These are phyloP conservation scores for Arxiozyma telluris DNA, from an alignment of 1,139 yeast genomes.

Conservation along the genomic window DNA sequence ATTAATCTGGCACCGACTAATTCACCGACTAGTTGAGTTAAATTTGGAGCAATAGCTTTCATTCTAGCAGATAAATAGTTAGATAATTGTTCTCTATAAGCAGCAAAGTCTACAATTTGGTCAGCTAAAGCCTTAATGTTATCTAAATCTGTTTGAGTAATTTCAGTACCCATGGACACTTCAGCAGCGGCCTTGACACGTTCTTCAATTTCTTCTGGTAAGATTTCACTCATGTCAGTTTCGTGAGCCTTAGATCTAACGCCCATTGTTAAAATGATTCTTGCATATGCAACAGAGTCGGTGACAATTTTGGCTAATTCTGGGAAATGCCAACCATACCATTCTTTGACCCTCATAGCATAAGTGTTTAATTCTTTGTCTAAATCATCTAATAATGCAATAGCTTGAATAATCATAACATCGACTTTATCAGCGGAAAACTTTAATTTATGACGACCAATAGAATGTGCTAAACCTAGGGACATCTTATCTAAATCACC, in stretches of 20 bases:
- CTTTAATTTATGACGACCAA: constrained; percentile 95
- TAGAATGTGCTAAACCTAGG: constrained; percentile 92
- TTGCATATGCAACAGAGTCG: constrained; percentile 90
- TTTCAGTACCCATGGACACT: constrained; percentile 97
- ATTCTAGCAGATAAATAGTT: constrained; percentile 85
- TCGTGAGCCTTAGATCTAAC: constrained; percentile 84
- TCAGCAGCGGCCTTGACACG: constrained; percentile 87
- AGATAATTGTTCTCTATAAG: constrained; percentile 87
- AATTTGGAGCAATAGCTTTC: constrained; percentile 98
- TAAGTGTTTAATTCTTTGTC: constrained; percentile 96
- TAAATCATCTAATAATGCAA: constrained; percentile 89
- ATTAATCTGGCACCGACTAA: constrained; percentile 96
- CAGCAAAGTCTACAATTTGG: constrained; percentile 89
- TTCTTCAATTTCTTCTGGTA: constrained; percentile 88
- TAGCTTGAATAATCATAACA: constrained; percentile 97
- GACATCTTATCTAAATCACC: constrained; percentile 87
- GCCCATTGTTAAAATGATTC: constrained; percentile 91
- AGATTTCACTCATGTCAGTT: constrained; percentile 80
- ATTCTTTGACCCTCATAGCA: constrained; percentile 96
- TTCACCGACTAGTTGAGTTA: constrained; percentile 93
- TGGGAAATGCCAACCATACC: constrained; percentile 99
- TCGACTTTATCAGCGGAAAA: constrained; percentile 97
- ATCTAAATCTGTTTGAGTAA: constrained; percentile 76
- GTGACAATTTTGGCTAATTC: constrained; percentile 95
- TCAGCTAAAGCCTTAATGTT: constrained; percentile 86